Base-by-base conservation (phyloP, 2,329 filamentous ascomycete species). In the Aureobasidium pullulans region DNA sequence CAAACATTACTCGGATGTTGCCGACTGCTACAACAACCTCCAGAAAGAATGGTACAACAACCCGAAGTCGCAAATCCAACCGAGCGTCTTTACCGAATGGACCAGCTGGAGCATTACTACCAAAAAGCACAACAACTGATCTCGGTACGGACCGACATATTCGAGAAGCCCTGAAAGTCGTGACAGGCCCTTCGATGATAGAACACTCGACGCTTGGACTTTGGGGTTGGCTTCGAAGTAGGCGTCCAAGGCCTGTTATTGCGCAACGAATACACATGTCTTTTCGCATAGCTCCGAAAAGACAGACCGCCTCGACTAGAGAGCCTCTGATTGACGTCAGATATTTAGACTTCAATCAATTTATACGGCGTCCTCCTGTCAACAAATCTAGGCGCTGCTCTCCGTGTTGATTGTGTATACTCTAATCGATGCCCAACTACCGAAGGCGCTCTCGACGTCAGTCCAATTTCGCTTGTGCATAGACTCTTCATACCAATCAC, bases 71-170 rank as follows among this genome's bases (percentile, higher is more conserved):
- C 70, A 70, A 59, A 66, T 79, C 5, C 75, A 76, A 53, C 68
- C 72, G 8, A 71, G 68, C 15, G 66, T 79, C 40, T 79, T 80
- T 64, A 76, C 71, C 1, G 72, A 78, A 60, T 79, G 77, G 69
- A 71, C 74, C 54, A 77, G 74, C 61, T 79, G 76, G 76, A 67
- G 64, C 10, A 68, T 71, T 61, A 63, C 67, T 36, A 68, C 64
- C 39, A 64, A 64, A 48, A 69, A 67, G 60, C 59, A 63, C 46
- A 47, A 57, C 28, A 37, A 56, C 13, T 57, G 36, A 57, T 57
- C 36, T 57, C 52, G 52, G 52, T 16, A 46, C 31, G 31, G 52
- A 46, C 40, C 52, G 52, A 57, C 15, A 57, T 9, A 8, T 57
- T 44, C 31, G 52, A 57, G 40, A 44, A 57, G 28, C 36, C n/a